Evolutionary conservation across 129 eudicot species (phyloP).

Genomic region (Escallonia rubra): DNA sequence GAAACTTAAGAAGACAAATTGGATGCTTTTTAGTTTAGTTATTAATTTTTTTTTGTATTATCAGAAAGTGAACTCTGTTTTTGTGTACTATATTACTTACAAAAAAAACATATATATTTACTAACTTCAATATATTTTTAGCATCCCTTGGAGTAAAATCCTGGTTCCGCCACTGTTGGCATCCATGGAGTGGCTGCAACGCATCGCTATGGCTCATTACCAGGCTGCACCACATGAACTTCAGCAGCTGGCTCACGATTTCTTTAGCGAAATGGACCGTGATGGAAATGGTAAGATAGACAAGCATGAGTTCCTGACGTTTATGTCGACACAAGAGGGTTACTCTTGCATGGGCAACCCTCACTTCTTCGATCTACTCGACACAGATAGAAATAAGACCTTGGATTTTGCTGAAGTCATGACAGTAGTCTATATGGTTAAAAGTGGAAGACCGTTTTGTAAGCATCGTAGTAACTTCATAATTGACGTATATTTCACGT

Average conservation of each 20-base stretch:
- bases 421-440: conserved; percentile 44
- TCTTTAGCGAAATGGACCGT: conserved; percentile 40
- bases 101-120: no score
- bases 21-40: no score
- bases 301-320: conserved; percentile 29
- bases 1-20: no score
- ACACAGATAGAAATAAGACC: conserved; percentile 23
- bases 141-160: no score
- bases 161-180: no score
- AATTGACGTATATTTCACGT: conserved; percentile 27
- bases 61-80: no score
- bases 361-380: conserved; percentile 32
- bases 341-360: conserved; percentile 9
- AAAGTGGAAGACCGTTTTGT: conserved; percentile 56
- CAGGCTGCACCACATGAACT: conserved; percentile 14
- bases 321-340: conserved; percentile 40
- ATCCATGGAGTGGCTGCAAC: no score
- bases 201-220: conserved; percentile 44
- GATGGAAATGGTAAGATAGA: conserved; percentile 33
- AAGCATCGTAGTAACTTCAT: conserved; percentile 27
- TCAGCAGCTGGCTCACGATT: conserved; percentile 25
- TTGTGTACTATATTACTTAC: no score
- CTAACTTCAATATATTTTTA: no score
- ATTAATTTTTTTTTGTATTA: no score
- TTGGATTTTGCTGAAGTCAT: conserved; percentile 46